Evolutionary conservation across 257 asterid genomes (phyloP).

Genomic region (Solanum appendiculatum): DNA sequence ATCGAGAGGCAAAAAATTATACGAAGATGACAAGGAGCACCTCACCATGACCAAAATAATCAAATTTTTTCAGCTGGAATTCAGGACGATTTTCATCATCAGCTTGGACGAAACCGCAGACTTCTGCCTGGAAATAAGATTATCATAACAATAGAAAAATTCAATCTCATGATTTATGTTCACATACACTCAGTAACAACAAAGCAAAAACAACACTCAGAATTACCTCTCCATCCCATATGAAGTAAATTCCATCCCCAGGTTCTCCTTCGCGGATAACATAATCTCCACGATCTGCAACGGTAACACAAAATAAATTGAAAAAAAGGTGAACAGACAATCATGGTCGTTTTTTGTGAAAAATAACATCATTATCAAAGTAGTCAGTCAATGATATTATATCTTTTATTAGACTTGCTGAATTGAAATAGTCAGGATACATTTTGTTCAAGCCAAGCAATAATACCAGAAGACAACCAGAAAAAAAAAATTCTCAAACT

Average conservation of each 20-base stretch:
- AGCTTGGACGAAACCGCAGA: slow-evolving; percentile 48
- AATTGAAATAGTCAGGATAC: background rate
- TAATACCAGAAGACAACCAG: background rate
- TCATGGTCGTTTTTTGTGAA: background rate
- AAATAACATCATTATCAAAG: background rate
- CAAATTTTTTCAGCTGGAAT: slow-evolving; percentile 57
- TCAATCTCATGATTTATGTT: background rate
- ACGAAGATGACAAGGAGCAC: background rate
- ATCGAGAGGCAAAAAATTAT: background rate
- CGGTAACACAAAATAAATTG: background rate
- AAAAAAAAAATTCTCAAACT: background rate
- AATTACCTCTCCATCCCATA: slow-evolving; percentile 89
- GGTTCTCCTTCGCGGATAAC: slow-evolving; percentile 80
- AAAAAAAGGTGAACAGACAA: background rate
- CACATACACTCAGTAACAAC: background rate
- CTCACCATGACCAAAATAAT: slow-evolving; percentile 90
- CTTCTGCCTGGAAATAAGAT: slow-evolving; percentile 61
- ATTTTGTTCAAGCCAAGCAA: background rate
- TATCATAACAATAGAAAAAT: background rate
- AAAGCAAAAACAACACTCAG: slow-evolving; percentile 3
- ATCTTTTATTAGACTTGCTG: background rate
- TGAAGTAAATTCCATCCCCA: slow-evolving; percentile 70
- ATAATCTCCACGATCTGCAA: slow-evolving; percentile 60
- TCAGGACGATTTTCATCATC: slow-evolving; percentile 58
- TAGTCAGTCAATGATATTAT: background rate